These are phyloP conservation scores for Diaporthe australafricana DNA, from an alignment of 2,329 filamentous ascomycete genomes.

Conservation along the genomic window DNA sequence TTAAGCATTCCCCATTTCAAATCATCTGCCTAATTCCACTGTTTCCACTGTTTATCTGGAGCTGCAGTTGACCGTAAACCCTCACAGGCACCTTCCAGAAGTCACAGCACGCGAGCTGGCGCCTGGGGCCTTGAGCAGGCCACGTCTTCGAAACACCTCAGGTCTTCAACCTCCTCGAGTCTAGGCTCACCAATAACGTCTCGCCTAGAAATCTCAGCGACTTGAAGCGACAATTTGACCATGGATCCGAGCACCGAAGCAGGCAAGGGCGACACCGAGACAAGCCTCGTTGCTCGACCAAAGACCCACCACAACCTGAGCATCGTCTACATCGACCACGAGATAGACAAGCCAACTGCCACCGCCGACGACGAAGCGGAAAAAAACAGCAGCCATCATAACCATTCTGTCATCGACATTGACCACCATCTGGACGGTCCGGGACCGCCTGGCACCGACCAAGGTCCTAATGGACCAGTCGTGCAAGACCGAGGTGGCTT, in stretches of 20 bases:
- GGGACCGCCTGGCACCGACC: not conserved
- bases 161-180: no score
- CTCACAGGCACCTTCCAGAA: not conserved
- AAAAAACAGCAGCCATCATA: not conserved
- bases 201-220: not conserved
- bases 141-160: no score
- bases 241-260: not conserved
- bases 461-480: no score
- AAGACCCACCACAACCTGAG: not conserved
- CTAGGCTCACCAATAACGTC: not conserved
- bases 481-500: not conserved
- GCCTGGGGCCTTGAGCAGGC: not conserved
- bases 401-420: not conserved
- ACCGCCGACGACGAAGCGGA: not conserved
- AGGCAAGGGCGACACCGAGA: not conserved
- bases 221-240: not conserved
- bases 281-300: not conserved
- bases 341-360: not conserved
- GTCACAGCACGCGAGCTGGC: no score
- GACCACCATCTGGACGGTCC: not conserved
- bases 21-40: no score
- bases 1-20: not conserved
- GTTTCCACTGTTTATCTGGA: not conserved
- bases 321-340: slow-evolving; percentile 1
- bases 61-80: not conserved